phyloP scores from a whole-genome alignment of 2,329 filamentous ascomycete genomes.

The Colletotrichum tropicicola region DNA sequence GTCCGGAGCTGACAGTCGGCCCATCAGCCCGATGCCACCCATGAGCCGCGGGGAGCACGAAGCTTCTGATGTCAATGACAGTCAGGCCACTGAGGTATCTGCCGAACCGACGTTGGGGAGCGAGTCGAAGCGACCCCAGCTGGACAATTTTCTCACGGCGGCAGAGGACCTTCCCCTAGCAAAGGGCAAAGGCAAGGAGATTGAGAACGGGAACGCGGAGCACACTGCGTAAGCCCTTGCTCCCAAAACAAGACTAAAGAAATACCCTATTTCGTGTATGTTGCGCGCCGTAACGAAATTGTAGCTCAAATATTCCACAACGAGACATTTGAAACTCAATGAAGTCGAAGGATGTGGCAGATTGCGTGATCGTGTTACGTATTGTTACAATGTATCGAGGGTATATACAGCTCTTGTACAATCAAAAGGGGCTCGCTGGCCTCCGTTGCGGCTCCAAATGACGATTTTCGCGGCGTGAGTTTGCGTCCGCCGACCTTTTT shows the following conservation, averaged over 20 bases:
- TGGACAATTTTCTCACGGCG: slow-evolving; percentile 67
- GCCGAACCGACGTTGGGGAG: background rate
- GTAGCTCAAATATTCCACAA: background rate
- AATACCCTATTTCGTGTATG: too few species aligned
- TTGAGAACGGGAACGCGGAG: background rate
- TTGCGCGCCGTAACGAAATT: too few species aligned
- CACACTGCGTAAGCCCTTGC: background rate
- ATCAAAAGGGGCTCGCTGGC: background rate
- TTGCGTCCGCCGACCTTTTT: too few species aligned
- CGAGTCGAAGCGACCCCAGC: slow-evolving; percentile 42
- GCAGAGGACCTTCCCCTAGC: slow-evolving; percentile 49
- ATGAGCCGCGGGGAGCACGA: background rate
- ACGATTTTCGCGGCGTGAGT: too few species aligned
- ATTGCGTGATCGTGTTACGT: slow-evolving; percentile 11
- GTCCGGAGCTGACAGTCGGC: slow-evolving; percentile 48
- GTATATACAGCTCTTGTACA: slow-evolving; percentile 24
- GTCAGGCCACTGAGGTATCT: background rate
- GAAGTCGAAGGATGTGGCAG: too few species aligned
- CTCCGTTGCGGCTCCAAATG: too few species aligned
- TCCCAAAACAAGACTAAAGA: background rate
- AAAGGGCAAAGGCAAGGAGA: slow-evolving; percentile 25
- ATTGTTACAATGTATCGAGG: slow-evolving; percentile 28
- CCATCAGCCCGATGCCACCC: slow-evolving; percentile 40
- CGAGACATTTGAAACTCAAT: too few species aligned
- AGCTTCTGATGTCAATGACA: background rate